These are phyloP conservation scores for Cryptosporidium ryanae DNA, from an alignment of 169 alveolate species.

Conservation along the genomic window DNA sequence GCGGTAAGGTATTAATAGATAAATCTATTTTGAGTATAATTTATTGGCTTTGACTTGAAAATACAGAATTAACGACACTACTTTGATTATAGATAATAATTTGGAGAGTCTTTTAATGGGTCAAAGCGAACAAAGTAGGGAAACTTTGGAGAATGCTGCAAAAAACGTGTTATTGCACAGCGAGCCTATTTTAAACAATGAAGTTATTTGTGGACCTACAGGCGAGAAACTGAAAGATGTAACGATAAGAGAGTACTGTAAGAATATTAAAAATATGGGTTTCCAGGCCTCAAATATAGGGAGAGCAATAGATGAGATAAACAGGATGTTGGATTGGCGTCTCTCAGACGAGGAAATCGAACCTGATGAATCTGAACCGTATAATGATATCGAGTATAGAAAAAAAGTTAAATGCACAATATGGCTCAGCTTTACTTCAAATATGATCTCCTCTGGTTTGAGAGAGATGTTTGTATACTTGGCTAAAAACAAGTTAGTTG, in stretches of 20 bases:
- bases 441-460: constrained; percentile 96
- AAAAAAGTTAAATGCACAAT: constrained; percentile 92
- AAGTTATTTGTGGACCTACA: constrained; percentile 1
- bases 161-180: constrained; percentile 38
- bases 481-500: constrained; percentile 93
- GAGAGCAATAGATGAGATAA: constrained; percentile 84
- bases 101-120: too few relatives aligned
- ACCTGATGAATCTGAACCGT: constrained; percentile 79
- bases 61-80: too few relatives aligned
- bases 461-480: constrained; percentile 93
- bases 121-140: not conserved
- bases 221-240: constrained; percentile 6
- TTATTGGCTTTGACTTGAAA: too few relatives aligned
- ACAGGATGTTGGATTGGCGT: constrained; percentile 89
- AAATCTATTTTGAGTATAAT: too few relatives aligned
- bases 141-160: constrained; percentile 13
- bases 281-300: constrained; percentile 87
- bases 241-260: constrained; percentile 45
- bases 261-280: constrained; percentile 77
- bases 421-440: constrained; percentile 96
- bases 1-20: too few relatives aligned
- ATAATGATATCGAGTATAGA: constrained; percentile 83
- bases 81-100: too few relatives aligned
- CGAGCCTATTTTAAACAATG: constrained; percentile 44
- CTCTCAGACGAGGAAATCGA: constrained; percentile 84